Conservation (phyloP, 495 filamentous ascomycete genomes). For the Xylaria venustula region DNA sequence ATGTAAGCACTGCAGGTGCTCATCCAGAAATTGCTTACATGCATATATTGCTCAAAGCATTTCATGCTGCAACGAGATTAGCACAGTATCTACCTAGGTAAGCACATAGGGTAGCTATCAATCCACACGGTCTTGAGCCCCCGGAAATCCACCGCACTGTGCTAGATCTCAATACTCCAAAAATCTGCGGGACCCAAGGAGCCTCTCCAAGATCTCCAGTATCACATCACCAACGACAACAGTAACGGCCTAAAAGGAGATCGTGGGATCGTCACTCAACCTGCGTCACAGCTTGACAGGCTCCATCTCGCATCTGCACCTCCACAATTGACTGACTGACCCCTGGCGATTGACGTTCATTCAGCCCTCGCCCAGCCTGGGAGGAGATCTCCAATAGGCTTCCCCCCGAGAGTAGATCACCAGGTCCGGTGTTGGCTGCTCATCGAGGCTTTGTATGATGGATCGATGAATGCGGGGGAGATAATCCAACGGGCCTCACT, state of each 20-base stretch:
- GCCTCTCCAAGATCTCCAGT: neutral
- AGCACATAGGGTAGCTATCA: no score
- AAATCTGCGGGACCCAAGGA: neutral
- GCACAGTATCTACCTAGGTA: no score
- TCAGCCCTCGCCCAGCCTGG: neutral
- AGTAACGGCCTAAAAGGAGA: neutral
- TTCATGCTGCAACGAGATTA: no score
- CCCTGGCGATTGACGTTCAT: neutral
- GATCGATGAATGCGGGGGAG: neutral
- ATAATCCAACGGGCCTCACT: neutral
- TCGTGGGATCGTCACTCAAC: conserved; percentile 18
- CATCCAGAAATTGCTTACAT: neutral
- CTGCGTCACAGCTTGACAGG: conserved; percentile 22
- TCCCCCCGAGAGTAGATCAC: neutral
- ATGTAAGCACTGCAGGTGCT: neutral
- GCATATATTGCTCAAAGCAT: neutral
- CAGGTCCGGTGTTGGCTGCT: neutral
- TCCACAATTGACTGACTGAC: neutral
- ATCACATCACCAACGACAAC: neutral
- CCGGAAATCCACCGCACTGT: neutral
- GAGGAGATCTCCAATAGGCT: neutral
- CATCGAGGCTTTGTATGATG: neutral
- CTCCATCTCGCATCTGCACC: conserved; percentile 14
- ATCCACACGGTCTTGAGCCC: no score
- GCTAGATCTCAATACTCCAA: neutral